Conservation (phyloP, 306 rosid species). For the Rosa chinensis region DNA sequence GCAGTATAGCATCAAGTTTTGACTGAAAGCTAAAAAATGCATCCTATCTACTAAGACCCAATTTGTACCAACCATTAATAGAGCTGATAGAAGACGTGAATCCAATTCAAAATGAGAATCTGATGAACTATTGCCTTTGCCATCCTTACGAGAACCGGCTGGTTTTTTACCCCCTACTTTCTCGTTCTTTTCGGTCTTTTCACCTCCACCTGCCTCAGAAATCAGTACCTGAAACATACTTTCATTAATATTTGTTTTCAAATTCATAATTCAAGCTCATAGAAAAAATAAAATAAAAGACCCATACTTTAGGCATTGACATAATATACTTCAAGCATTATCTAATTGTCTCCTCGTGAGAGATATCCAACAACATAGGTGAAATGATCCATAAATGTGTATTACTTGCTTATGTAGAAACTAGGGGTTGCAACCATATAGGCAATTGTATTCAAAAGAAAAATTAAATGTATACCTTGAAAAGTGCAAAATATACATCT, state of each 20-base stretch:
- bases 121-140: slow-evolving; percentile 29
- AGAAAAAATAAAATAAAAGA: neutral
- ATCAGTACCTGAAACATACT: slow-evolving; percentile 62
- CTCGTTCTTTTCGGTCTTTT: slow-evolving; percentile 42
- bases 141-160: slow-evolving; percentile 28
- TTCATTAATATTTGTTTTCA: neutral
- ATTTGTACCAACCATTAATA: slow-evolving; percentile 60
- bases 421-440: neutral
- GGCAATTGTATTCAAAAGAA: slow-evolving; percentile 1
- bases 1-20: neutral
- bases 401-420: neutral
- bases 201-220: slow-evolving; percentile 46
- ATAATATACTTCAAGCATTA: neutral
- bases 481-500: slow-evolving; percentile 87
- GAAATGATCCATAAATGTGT: neutral
- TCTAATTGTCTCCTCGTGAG: neutral
- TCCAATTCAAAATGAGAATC: slow-evolving; percentile 78
- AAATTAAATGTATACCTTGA: slow-evolving; percentile 61
- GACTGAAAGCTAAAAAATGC: slow-evolving; percentile 5
- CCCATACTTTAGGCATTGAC: neutral
- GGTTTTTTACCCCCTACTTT: slow-evolving; percentile 36
- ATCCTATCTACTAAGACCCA: neutral
- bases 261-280: neutral
- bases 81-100: slow-evolving; percentile 84
- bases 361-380: neutral